Conservation (phyloP, 2,329 filamentous ascomycete genomes). For the Myriosclerotinia duriaeana region DNA sequence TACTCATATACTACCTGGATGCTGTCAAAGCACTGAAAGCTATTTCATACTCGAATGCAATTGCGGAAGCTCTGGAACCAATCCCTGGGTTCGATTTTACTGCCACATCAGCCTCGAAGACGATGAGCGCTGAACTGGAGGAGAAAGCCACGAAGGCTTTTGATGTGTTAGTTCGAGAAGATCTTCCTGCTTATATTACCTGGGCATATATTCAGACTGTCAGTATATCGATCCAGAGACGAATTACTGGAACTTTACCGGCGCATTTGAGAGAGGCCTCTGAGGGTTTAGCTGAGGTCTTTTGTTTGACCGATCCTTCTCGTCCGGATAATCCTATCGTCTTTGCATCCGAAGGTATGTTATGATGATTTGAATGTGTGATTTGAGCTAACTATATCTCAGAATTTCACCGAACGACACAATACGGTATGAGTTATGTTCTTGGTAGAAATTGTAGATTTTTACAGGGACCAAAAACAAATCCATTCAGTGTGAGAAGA, state of each 20-base stretch:
- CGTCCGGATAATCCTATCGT: slow-evolving; percentile 73
- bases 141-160: slow-evolving; percentile 66
- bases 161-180: slow-evolving; percentile 61
- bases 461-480: slow-evolving; percentile 72
- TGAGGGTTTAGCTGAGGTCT: slow-evolving; percentile 73
- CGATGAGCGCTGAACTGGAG: slow-evolving; percentile 58
- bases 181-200: slow-evolving; percentile 70
- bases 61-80: slow-evolving; percentile 59
- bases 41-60: slow-evolving; percentile 68
- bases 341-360: slow-evolving; percentile 69
- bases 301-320: slow-evolving; percentile 73
- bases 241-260: slow-evolving; percentile 67
- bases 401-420: slow-evolving; percentile 74
- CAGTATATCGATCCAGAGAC: slow-evolving; percentile 65
- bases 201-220: slow-evolving; percentile 68
- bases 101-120: slow-evolving; percentile 49
- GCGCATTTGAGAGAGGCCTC: slow-evolving; percentile 65
- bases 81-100: slow-evolving; percentile 59
- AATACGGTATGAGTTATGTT: slow-evolving; percentile 71
- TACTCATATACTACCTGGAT: slow-evolving; percentile 71
- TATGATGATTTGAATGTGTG: background rate
- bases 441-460: slow-evolving; percentile 78
- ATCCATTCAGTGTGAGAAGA: slow-evolving; percentile 59
- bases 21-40: slow-evolving; percentile 69
- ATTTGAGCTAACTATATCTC: slow-evolving; percentile 17